Conservation (phyloP, 1,139 yeast genomes). For the Hemisphaericaspora xylanilytica region DNA sequence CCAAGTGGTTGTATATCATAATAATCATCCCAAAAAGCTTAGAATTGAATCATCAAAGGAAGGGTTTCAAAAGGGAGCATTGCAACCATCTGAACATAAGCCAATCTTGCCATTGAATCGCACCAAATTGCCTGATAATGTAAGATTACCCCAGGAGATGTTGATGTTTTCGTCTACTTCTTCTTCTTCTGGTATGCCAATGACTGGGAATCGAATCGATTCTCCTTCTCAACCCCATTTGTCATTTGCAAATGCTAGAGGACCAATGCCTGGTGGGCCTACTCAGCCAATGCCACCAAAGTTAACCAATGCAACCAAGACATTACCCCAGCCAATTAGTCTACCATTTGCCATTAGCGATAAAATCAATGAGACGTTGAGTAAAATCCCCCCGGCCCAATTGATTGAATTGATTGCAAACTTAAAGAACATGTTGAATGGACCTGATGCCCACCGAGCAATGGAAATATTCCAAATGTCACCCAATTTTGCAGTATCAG, state of each 20-base stretch:
- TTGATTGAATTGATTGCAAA: slow-evolving; percentile 65
- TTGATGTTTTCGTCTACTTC: slow-evolving; percentile 7
- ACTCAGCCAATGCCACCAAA: slow-evolving; percentile 37
- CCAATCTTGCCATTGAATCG: slow-evolving; percentile 43
- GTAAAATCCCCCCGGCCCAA: slow-evolving; percentile 66
- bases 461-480: slow-evolving; percentile 52
- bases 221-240: slow-evolving; percentile 8
- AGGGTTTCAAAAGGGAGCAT: slow-evolving; percentile 40
- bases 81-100: slow-evolving; percentile 32
- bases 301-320: slow-evolving; percentile 48
- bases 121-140: slow-evolving; percentile 50
- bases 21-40: slow-evolving; percentile 39
- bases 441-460: slow-evolving; percentile 51
- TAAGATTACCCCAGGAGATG: slow-evolving; percentile 55
- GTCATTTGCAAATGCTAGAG: slow-evolving; percentile 1
- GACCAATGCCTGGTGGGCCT: slow-evolving; percentile 11
- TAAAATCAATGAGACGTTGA: slow-evolving; percentile 52
- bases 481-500: slow-evolving; percentile 59
- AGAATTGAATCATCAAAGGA: slow-evolving; percentile 63
- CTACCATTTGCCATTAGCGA: slow-evolving; percentile 49
- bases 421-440: slow-evolving; percentile 50
- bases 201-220: slow-evolving; percentile 5
- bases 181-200: no score
- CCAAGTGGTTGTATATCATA: slow-evolving; percentile 39
- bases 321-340: slow-evolving; percentile 47